Evolutionary conservation across 2,329 filamentous ascomycete species (phyloP).

Genomic region (Diaporthe helianthi): DNA sequence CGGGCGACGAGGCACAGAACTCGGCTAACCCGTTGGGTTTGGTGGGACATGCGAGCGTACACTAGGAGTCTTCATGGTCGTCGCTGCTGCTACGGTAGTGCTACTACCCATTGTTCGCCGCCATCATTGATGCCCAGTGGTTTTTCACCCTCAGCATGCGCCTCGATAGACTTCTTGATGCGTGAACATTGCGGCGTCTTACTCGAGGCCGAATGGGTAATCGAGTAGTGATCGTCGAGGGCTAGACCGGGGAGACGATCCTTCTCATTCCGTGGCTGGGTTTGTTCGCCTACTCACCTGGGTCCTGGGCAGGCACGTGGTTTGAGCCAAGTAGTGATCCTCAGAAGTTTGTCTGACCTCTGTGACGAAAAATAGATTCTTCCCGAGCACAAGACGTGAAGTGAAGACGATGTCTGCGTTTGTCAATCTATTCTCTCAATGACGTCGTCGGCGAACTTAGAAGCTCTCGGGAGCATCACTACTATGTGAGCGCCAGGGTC

Average conservation of each 20-base stretch:
- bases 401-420: not conserved
- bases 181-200: not conserved
- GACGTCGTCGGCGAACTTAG: not conserved
- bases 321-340: not conserved
- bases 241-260: not conserved
- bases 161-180: not conserved
- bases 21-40: not conserved
- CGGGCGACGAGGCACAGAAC: not conserved
- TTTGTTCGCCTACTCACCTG: not conserved
- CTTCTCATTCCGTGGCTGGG: not conserved
- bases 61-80: not conserved
- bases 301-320: constrained; percentile 19
- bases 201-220: not conserved
- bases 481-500: not conserved
- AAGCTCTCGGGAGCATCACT: not conserved
- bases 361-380: not conserved
- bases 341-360: constrained; percentile 5
- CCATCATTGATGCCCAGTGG: not conserved
- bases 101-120: not conserved
- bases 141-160: not conserved
- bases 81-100: no score
- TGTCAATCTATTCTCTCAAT: not conserved
- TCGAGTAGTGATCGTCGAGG: constrained; percentile 6
- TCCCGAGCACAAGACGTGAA: not conserved
- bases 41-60: not conserved